These are phyloP conservation scores for Takashimella koratensis DNA, from an alignment of 1,284 basidiomycete genomes.

Conservation along the genomic window DNA sequence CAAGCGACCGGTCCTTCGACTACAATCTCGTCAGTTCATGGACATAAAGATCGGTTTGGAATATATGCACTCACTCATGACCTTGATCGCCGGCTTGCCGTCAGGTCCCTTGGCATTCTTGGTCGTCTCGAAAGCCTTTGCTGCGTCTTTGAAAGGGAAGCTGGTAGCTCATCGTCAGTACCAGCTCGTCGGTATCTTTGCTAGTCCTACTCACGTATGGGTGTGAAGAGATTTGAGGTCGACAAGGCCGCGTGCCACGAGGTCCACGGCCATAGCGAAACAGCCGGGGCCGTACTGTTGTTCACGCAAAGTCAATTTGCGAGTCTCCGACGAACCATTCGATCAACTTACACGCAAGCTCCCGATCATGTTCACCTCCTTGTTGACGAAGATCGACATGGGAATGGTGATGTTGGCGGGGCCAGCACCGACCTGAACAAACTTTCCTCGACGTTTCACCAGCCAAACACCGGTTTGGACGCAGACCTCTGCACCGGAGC, in stretches of 20 bases:
- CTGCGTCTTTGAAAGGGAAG: slow-evolving; percentile 52
- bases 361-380: slow-evolving; percentile 28
- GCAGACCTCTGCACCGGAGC: slow-evolving; percentile 58
- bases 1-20: not conserved
- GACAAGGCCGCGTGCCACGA: slow-evolving; percentile 52
- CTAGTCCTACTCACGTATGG: not conserved
- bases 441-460: slow-evolving; percentile 51
- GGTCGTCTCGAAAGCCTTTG: slow-evolving; percentile 52
- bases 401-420: slow-evolving; percentile 21
- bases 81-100: slow-evolving; percentile 41
- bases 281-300: slow-evolving; percentile 10
- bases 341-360: slow-evolving; percentile 27
- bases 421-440: slow-evolving; percentile 21
- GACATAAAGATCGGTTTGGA: not conserved
- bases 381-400: slow-evolving; percentile 18
- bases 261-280: slow-evolving; percentile 49
- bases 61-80: slow-evolving; percentile 18
- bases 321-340: no score
- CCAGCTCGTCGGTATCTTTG: no score
- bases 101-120: slow-evolving; percentile 63
- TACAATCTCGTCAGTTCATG: not conserved
- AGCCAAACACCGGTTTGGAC: slow-evolving; percentile 54
- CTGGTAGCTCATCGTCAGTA: slow-evolving; percentile 46
- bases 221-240: slow-evolving; percentile 49
- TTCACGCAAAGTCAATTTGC: no score